Evolutionary conservation across 306 rosid genomes (phyloP), one percentile per base, ranked within the genome.

Genomic region (Prunus mira): DNA sequence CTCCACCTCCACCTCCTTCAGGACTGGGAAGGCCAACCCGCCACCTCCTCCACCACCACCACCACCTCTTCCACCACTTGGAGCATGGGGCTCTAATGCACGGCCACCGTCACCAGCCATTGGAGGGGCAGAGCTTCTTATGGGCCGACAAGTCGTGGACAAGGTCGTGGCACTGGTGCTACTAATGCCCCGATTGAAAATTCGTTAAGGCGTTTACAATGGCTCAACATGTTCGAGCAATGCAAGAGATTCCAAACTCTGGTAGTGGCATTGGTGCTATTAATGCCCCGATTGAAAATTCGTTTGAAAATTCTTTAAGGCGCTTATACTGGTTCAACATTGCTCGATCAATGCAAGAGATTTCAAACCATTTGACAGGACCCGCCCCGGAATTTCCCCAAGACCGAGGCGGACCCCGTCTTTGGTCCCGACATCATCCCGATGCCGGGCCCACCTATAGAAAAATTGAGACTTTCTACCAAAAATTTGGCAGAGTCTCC

Each of bases 201-300:
- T 86, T 74, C 90, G 6, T 83, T 95, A 65, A 95, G 89, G 86
- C 96, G 96, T 54, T 68, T 95, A 55, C 98, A 95, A 70, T 95
- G 98, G 98, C 96, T 92, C 65, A 95, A 95, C 83, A 96, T 94
- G 85, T 95, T 49, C 86, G 98, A 75, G 93, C 96, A 78, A 10
- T 86, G 83, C 84, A 94, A 79, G 98, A 30, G 34, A 30, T 30
- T 30, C 34, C 0, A 30, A 30, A 30, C 34, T 30, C 34, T 30
- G 27, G 27, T 25, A 1, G 2, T 25, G 27, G 27, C 27, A 25
- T 1, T 25, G 2, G 27, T 25, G 2, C 27, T 25, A 25, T 2
- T 25, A 25, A 25, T 25, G 2, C 27, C 2, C 27, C 0, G 27
- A 25, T 25, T 25, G 27, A 25, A 2, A 1, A 25, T 25, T 25